Percentiles rank a stretch among this genome's conserved stretches.
These are phyloP conservation scores for Fraxinus sp. DNA, from an alignment of 305 asterid genomes.

Conservation along the genomic window DNA sequence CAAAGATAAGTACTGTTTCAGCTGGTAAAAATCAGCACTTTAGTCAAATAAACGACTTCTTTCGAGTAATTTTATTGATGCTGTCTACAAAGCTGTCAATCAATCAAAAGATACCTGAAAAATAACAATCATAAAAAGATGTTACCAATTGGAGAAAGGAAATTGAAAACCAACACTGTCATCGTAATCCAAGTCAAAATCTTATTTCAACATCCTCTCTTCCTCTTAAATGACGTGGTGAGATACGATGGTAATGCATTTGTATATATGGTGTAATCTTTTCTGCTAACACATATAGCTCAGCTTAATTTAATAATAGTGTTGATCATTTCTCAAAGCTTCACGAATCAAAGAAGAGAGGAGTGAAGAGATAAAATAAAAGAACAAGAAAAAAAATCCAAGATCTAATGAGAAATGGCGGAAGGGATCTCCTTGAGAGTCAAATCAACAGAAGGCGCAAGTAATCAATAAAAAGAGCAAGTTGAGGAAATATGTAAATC, in stretches of 20 bases:
- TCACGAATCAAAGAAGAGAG: neutral
- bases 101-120: constrained; percentile 27
- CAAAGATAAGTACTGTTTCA: constrained; percentile 15
- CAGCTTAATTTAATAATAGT: neutral
- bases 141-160: neutral
- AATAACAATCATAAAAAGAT: constrained; percentile 11
- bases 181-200: constrained; percentile 9
- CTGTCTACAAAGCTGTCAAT: constrained; percentile 38
- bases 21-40: constrained; percentile 32
- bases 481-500: neutral
- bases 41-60: constrained; percentile 44
- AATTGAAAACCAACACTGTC: neutral
- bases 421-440: neutral
- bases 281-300: neutral
- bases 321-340: neutral
- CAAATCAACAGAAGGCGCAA: neutral
- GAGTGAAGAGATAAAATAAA: neutral
- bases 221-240: constrained; percentile 18
- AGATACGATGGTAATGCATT: constrained; percentile 10
- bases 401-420: neutral
- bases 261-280: neutral
- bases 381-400: neutral
- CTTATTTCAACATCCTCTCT: constrained; percentile 38
- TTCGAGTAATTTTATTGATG: constrained; percentile 33
- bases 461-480: neutral